Conservation (phyloP, 2,329 filamentous ascomycete genomes). For the Cercospora nicotianae region DNA sequence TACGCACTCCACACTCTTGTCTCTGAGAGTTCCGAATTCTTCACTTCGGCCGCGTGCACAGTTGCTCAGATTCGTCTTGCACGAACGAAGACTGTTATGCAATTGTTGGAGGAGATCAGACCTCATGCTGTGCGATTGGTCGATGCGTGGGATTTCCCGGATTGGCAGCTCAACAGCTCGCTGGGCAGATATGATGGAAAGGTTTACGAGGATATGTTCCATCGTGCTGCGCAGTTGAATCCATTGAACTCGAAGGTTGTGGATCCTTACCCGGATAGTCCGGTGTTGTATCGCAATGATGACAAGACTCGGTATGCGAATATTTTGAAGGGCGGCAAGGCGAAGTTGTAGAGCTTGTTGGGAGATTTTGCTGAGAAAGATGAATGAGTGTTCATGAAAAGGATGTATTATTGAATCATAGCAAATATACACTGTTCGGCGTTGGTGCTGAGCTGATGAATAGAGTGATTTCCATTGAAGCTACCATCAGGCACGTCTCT, state of each 20-base stretch:
- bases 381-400: background rate
- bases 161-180: constrained; percentile 73
- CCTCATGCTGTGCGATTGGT: constrained; percentile 72
- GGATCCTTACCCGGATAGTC: constrained; percentile 68
- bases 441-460: background rate
- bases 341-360: constrained; percentile 8
- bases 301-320: constrained; percentile 38
- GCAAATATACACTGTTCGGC: background rate
- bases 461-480: background rate
- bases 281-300: constrained; percentile 62
- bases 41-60: constrained; percentile 66
- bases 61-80: constrained; percentile 71
- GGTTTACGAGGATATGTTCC: constrained; percentile 76
- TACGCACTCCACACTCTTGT: constrained; percentile 67
- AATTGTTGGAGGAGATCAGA: constrained; percentile 68
- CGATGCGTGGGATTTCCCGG: constrained; percentile 73
- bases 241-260: constrained; percentile 71
- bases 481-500: background rate
- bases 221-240: constrained; percentile 69
- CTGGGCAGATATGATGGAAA: constrained; percentile 70
- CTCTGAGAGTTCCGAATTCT: constrained; percentile 70
- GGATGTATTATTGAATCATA: background rate
- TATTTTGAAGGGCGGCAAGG: constrained; percentile 40
- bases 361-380: no score
- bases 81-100: constrained; percentile 66